Base-by-base conservation (phyloP, 2,329 filamentous ascomycete species). In the Fusarium circinatum region DNA sequence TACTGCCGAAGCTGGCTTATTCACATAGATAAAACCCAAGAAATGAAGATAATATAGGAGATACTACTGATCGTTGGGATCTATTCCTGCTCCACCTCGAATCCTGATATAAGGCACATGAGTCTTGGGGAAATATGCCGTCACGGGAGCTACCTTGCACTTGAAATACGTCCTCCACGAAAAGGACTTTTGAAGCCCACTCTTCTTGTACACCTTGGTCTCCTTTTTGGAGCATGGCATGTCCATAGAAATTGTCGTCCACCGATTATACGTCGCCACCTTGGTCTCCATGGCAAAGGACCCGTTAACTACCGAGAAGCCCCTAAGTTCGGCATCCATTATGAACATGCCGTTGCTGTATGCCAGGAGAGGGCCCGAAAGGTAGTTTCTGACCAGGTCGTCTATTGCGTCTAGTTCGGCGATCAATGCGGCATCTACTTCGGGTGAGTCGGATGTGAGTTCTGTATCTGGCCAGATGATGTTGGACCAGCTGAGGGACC, bases 21-120 rank as follows among this genome's bases (percentile, higher is more conserved):
- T 39, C 36, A 8, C 3, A 39, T 12, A 12, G 17, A 11, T 41
- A 12, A n/a, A 42, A 9, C 8, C 22, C 0, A 9, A 3, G 6
- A 17, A 44, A 17, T 24, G 10, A 12, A 24, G 15, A 24, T n/a
- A 18, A 44, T 13, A n/a, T 7, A n/a, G 20, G 11, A 0, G 8
- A 9, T 49, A 6, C 22, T 49, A 49, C 13, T 10, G 28, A 12
- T 32, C 47, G 22, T 13, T n/a, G 8, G 47, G 47, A n/a, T 32
- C 28, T 49, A 49, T 32, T 32, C 47, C 47, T 10, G 28, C 47
- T 5, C 47, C 28, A 49, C 28, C 47, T 0, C 28, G 47, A n/a
- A 49, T 49, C 15, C 28, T 49, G 7, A 49, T 4, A 24, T 49
- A 49, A 10, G 28, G 47, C 15, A 49, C 22, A 49, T 32, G 28